Conservation (phyloP, 176 grass and related monocot species). For the Zoysia japonica region DNA sequence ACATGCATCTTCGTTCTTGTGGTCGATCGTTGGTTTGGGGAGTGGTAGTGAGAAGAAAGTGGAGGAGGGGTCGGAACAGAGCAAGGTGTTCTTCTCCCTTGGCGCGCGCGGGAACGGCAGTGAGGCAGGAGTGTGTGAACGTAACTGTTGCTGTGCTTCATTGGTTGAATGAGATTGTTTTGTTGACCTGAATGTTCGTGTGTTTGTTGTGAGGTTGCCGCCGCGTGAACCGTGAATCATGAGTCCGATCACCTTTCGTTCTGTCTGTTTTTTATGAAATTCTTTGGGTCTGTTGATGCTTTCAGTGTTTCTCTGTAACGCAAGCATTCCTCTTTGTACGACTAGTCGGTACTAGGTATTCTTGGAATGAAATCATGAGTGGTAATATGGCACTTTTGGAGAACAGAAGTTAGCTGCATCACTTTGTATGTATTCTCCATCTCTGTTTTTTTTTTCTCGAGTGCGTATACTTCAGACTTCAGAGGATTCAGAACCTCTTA, state of each 20-base stretch:
- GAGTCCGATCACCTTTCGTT: background rate
- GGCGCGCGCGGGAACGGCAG: background rate
- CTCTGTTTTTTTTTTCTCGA: too few species aligned
- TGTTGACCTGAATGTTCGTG: background rate
- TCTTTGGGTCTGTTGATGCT: background rate
- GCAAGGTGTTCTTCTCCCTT: background rate
- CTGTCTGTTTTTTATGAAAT: background rate
- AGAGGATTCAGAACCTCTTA: too few species aligned
- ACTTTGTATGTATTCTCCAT: background rate
- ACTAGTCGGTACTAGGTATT: background rate
- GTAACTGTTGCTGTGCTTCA: background rate
- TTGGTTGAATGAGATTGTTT: background rate
- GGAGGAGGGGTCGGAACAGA: background rate
- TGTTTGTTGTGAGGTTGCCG: conserved; percentile 8
- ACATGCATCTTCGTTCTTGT: background rate
- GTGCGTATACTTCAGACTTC: too few species aligned
- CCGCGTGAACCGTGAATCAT: background rate
- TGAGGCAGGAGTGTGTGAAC: background rate
- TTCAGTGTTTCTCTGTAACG: background rate
- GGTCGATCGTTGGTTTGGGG: background rate
- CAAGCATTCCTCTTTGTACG: background rate
- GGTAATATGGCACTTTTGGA: background rate
- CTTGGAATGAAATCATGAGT: conserved; percentile 1
- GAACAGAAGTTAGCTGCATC: too few species aligned
- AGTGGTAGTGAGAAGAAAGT: background rate